Evolutionary conservation across 345 rosid genomes (phyloP).

Genomic region (Camelina hispida): DNA sequence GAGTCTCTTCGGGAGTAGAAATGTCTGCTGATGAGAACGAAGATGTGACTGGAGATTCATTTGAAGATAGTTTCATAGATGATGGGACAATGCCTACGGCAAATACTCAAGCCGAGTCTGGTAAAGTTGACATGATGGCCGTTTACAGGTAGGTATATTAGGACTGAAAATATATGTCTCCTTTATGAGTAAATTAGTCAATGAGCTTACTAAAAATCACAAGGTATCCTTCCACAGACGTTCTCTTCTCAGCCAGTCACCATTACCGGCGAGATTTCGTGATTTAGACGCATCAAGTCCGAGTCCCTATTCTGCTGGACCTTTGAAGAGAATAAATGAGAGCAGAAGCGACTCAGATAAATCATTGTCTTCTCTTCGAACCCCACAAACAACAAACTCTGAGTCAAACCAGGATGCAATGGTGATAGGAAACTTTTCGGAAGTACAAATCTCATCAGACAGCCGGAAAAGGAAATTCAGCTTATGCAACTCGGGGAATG

Average conservation of each 20-base stretch:
- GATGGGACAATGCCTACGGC: slow-evolving; percentile 66
- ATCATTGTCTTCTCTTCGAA: slow-evolving; percentile 46
- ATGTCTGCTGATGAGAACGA: slow-evolving; percentile 69
- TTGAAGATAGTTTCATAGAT: slow-evolving; percentile 88
- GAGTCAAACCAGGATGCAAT: slow-evolving; percentile 44
- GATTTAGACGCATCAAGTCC: slow-evolving; percentile 38
- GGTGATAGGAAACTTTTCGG: slow-evolving; percentile 21
- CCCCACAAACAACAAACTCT: slow-evolving; percentile 49
- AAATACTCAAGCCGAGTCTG: slow-evolving; percentile 60
- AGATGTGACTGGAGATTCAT: slow-evolving; percentile 51
- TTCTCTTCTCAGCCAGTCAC: slow-evolving; percentile 93
- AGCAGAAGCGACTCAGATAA: slow-evolving; percentile 53
- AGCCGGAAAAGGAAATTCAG: slow-evolving; percentile 62
- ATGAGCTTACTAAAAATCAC: slow-evolving; percentile 8
- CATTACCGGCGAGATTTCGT: slow-evolving; percentile 52
- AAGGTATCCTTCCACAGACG: slow-evolving; percentile 57
- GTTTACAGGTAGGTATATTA: slow-evolving; percentile 82
- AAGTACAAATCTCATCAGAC: slow-evolving; percentile 46
- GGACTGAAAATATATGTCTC: not conserved
- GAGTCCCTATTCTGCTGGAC: slow-evolving; percentile 50
- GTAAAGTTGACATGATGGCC: slow-evolving; percentile 85
- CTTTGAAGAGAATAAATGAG: slow-evolving; percentile 43
- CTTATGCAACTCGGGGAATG: slow-evolving; percentile 47
- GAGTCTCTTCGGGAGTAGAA: slow-evolving; percentile 83
- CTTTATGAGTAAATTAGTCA: not conserved